phyloP scores from a whole-genome alignment of 1,139 yeast genomes.

The Pichia sp. region DNA sequence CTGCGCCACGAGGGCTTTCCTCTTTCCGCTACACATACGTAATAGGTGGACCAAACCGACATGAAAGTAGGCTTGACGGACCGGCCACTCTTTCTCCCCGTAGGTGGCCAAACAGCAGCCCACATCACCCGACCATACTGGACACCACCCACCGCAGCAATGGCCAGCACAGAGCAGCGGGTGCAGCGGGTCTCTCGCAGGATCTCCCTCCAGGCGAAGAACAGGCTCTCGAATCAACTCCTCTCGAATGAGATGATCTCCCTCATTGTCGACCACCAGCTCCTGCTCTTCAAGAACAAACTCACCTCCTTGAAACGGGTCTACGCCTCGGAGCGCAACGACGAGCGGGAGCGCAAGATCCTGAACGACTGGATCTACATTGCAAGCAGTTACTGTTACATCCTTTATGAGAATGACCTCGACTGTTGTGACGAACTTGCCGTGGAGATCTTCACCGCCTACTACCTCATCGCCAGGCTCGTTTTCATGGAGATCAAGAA shows the following conservation, averaged over 20 bases:
- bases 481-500: conserved; percentile 7
- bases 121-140: no score
- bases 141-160: background rate
- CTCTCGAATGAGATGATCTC: conserved; percentile 7
- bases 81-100: no score
- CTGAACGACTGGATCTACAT: conserved; percentile 17
- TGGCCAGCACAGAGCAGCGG: background rate
- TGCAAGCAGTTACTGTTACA: conserved; percentile 15
- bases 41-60: background rate
- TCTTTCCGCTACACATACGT: no score
- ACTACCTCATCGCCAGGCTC: conserved; percentile 12
- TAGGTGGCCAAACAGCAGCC: background rate
- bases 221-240: conserved; percentile 4
- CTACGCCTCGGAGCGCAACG: conserved; percentile 4
- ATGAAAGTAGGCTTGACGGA: background rate
- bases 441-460: conserved; percentile 13
- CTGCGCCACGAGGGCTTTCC: background rate
- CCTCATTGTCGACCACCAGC: conserved; percentile 11
- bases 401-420: conserved; percentile 13
- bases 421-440: conserved; percentile 15
- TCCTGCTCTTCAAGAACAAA: conserved; percentile 8
- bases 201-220: conserved; percentile 10
- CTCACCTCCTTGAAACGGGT: background rate
- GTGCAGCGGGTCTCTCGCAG: conserved; percentile 4
- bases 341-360: conserved; percentile 3